Evolutionary conservation across 805 yeast genomes (phyloP).

Genomic region (Cyberlindnera japonica): DNA sequence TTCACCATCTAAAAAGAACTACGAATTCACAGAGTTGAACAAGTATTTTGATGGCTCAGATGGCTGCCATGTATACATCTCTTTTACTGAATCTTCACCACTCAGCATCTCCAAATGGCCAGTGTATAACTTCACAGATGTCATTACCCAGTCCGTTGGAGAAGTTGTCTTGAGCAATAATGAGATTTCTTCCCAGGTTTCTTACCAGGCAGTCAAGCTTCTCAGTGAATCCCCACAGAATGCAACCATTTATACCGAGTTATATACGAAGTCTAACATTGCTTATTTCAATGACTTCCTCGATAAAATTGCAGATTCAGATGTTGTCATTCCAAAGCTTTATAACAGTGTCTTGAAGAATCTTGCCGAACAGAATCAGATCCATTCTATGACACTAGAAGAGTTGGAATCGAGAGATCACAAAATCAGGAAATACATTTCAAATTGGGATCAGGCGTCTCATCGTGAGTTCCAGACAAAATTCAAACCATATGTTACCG

Average conservation of each 20-base stretch:
- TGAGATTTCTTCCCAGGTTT: constrained; percentile 26
- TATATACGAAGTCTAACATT: constrained; percentile 26
- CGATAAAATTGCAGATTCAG: constrained; percentile 16
- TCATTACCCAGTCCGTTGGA: constrained; percentile 3
- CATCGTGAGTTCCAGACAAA: constrained; percentile 30
- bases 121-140: constrained; percentile 19
- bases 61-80: constrained; percentile 31
- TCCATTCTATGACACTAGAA: constrained; percentile 20
- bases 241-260: constrained; percentile 26
- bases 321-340: constrained; percentile 17
- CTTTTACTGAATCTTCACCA: constrained; percentile 18
- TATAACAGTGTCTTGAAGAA: constrained; percentile 16
- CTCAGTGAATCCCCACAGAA: constrained; percentile 29
- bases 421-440: constrained; percentile 21
- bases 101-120: constrained; percentile 18
- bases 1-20: constrained; percentile 1
- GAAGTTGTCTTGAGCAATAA: constrained; percentile 17
- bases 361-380: constrained; percentile 17
- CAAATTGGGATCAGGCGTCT: constrained; percentile 29
- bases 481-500: constrained; percentile 27
- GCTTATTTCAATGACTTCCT: constrained; percentile 15
- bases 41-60: constrained; percentile 14
- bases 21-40: constrained; percentile 29
- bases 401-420: constrained; percentile 17
- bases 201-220: constrained; percentile 22